phyloP scores from a whole-genome alignment of 306 rosid genomes.

The Hippophae gyantsensis region DNA sequence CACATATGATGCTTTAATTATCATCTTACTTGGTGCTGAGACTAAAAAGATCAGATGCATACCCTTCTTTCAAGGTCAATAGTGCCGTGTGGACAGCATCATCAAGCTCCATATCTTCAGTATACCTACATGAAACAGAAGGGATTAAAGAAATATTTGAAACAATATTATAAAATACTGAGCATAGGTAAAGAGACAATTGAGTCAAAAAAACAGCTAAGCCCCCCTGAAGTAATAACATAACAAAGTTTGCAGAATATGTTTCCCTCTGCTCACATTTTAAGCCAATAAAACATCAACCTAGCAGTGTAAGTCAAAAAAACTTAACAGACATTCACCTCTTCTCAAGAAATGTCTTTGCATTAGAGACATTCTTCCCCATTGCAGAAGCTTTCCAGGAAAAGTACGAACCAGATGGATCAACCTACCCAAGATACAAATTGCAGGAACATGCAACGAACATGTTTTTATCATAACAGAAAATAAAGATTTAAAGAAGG shows the following conservation, averaged over 20 bases:
- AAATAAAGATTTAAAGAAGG: background rate
- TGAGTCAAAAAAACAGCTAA: no score
- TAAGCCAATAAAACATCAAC: no score
- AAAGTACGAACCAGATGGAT: conserved; percentile 93
- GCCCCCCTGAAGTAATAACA: no score
- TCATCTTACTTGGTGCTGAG: background rate
- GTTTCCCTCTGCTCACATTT: no score
- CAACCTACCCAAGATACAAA: conserved; percentile 51
- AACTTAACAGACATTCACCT: conserved; percentile 32
- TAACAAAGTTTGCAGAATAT: no score
- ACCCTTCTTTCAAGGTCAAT: conserved; percentile 98
- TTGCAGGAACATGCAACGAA: background rate
- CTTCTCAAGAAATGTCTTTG: conserved; percentile 97
- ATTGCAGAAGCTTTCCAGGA: conserved; percentile 98
- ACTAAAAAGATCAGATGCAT: conserved; percentile 4
- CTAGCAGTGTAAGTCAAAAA: background rate
- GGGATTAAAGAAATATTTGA: no score
- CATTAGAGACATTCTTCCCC: conserved; percentile 97
- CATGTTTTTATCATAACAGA: background rate
- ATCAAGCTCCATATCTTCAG: conserved; percentile 93
- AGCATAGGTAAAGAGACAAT: no score
- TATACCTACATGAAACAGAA: conserved; percentile 39
- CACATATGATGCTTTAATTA: background rate
- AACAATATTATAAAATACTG: no score
- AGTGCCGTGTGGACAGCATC: conserved; percentile 96